Base-by-base conservation (phyloP, 257 asterid species). In the Petunia axillaris region DNA sequence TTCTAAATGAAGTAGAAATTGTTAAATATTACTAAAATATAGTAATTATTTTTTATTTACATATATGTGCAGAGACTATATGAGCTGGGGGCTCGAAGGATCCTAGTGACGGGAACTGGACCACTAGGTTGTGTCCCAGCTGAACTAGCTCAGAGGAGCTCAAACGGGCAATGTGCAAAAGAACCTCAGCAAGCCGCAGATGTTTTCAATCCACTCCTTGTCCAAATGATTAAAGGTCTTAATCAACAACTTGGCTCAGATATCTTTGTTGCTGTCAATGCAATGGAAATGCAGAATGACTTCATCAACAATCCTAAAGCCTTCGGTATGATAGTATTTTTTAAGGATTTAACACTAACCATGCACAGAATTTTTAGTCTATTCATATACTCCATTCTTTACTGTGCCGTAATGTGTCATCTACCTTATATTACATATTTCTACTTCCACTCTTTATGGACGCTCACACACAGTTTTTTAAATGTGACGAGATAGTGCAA, bases 91-190 rank as follows among this genome's bases (percentile, higher is more conserved):
- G 97, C 95, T 1, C 81, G 97, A 11, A 86, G 94, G 80, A 94
- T 95, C 4, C 65, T 95, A 40, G 98, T 95, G 75, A 95, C 97
- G 0, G 98, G 98, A 40, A 90, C 94, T 0, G 99, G 99, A 0
- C 98, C 99, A 3, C 66, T 95, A 58, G 99, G 99, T 1, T 96
- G 99, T 67, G 97, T 90, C 2, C 99, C 99, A 2, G 92, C 95
- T 0, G 92, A 88, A 63, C 85, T 91, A 5, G 99, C 99, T 0
- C 3, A 60, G 36, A 84, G 96, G 37, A 84, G 99, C 83, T 64
- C 83, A 5, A 80, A 85, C 10, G 99, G 98, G 0, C 82, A 90
- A 77, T 96, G 99, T 77, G 89, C 95, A 0, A 84, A 80, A 1
- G 97, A 89, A 8, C 96, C 92, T 64, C 96, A 88, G 62, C 84